Evolutionary conservation across 129 eudicot genomes (phyloP).

Genomic region (Sambucus nigra): DNA sequence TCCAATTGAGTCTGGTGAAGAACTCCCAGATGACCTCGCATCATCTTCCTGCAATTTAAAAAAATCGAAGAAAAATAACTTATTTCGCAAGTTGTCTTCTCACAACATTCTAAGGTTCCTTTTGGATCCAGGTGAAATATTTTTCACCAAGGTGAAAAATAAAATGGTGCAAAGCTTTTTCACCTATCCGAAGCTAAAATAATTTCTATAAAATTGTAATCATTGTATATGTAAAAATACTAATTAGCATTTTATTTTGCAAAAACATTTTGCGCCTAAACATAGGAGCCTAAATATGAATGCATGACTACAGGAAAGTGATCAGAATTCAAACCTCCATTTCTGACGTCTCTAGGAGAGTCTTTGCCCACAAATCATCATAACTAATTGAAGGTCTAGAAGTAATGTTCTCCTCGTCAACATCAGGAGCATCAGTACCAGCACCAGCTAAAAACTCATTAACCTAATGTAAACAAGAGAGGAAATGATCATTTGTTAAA

Average conservation of each 20-base stretch:
- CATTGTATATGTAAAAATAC: too few species aligned
- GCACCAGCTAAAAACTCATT: conserved; percentile 96
- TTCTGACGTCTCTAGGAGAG: conserved; percentile 84
- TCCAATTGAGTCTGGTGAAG: conserved; percentile 89
- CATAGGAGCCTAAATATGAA: not conserved
- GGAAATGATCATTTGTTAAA: conserved; percentile 3
- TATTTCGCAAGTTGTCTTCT: not conserved
- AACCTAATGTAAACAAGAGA: conserved; percentile 36
- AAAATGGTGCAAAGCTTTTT: too few species aligned
- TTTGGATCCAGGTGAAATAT: not conserved
- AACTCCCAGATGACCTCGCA: conserved; percentile 68
- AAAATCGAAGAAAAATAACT: conserved; percentile 5
- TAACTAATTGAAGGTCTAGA: conserved; percentile 84
- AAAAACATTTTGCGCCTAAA: not conserved
- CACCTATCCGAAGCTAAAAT: too few species aligned
- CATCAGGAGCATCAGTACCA: conserved; percentile 99
- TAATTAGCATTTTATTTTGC: too few species aligned
- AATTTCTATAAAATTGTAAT: too few species aligned
- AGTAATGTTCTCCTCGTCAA: conserved; percentile 77
- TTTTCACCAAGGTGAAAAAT: too few species aligned
- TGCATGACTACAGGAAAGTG: conserved; percentile 7
- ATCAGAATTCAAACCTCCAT: conserved; percentile 68
- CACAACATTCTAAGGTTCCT: not conserved
- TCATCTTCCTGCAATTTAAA: conserved; percentile 49
- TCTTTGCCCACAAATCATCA: conserved; percentile 99